These are phyloP conservation scores for Striga hermonthica DNA, from an alignment of 305 asterid species.

Conservation along the genomic window DNA sequence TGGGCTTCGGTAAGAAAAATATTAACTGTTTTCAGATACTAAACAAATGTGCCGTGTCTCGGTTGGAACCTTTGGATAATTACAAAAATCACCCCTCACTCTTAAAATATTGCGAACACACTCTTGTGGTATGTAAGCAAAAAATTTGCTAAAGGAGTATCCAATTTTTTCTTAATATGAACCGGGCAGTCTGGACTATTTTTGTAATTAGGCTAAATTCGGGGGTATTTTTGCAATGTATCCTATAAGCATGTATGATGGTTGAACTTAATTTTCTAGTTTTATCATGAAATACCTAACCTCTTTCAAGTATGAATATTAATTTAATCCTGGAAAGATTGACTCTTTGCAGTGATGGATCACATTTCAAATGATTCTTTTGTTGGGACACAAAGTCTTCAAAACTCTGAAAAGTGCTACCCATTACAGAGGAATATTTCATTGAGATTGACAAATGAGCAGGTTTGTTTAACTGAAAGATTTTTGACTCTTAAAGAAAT, in stretches of 20 bases:
- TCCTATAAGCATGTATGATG: background rate
- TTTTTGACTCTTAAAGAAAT: constrained; percentile 10
- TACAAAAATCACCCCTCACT: background rate
- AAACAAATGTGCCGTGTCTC: background rate
- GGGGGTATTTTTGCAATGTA: background rate
- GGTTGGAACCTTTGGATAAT: background rate
- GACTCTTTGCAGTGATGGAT: constrained; percentile 45
- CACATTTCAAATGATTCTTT: constrained; percentile 62
- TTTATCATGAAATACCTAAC: constrained; percentile 8
- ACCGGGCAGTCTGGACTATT: background rate
- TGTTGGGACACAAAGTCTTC: constrained; percentile 55
- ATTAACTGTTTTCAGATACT: background rate
- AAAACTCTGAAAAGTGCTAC: constrained; percentile 73
- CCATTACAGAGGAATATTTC: constrained; percentile 76
- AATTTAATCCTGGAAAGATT: constrained; percentile 28
- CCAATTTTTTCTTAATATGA: too few relatives aligned
- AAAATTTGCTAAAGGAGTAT: too few relatives aligned
- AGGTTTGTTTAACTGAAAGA: constrained; percentile 45
- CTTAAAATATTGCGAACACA: background rate
- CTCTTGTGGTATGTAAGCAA: background rate
- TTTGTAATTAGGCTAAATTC: background rate
- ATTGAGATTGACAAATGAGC: constrained; percentile 69
- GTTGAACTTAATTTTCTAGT: background rate
- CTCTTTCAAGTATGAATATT: constrained; percentile 23
- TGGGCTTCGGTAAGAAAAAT: constrained; percentile 61